These are phyloP conservation scores for Botryotinia convoluta DNA, from an alignment of 2,329 filamentous ascomycete species.

Conservation along the genomic window DNA sequence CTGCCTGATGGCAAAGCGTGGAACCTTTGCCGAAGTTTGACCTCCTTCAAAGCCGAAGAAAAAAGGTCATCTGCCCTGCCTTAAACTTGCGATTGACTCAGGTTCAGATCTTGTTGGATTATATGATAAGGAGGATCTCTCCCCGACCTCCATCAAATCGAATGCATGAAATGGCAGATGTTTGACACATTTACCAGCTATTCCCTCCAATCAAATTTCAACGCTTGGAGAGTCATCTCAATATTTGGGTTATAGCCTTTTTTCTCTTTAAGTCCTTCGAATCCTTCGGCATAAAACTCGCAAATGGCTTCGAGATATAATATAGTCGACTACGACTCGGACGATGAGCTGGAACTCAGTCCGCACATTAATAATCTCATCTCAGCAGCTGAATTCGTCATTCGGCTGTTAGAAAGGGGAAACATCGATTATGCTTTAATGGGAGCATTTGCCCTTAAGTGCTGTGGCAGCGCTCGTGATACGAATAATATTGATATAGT, in stretches of 20 bases:
- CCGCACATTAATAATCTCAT: constrained; percentile 2
- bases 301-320: constrained; percentile 15
- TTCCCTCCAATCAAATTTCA: too few relatives aligned
- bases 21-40: not conserved
- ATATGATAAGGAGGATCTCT: constrained; percentile 5
- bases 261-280: not conserved
- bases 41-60: not conserved
- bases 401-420: not conserved
- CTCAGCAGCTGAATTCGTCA: constrained; percentile 10
- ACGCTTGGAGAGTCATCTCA: not conserved
- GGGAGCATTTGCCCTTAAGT: constrained; percentile 15
- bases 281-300: not conserved
- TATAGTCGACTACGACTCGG: constrained; percentile 9
- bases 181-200: constrained; percentile 8
- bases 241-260: not conserved
- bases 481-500: constrained; percentile 15
- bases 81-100: not conserved
- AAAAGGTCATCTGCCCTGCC: not conserved
- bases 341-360: constrained; percentile 5
- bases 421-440: constrained; percentile 13
- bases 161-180: not conserved
- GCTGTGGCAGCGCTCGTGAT: not conserved
- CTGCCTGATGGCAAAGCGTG: not conserved
- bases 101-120: not conserved
- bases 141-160: not conserved